Evolutionary conservation across 768 basidiomycete species (phyloP).

Genomic region (Pisolithus marmoratus): DNA sequence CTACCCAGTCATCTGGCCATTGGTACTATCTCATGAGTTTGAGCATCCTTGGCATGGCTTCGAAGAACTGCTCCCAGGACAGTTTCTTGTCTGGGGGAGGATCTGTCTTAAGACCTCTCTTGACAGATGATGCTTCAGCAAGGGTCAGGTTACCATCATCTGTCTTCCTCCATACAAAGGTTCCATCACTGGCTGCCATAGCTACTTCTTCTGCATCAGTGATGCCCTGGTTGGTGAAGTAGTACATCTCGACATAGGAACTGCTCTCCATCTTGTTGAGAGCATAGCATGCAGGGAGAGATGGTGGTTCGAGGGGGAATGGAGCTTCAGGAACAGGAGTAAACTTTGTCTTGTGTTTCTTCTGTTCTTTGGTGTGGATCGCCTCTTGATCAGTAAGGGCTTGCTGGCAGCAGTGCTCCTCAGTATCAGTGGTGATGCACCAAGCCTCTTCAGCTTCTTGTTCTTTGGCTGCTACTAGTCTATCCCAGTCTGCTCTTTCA

Average conservation of each 20-base stretch:
- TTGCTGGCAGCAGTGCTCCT: background rate
- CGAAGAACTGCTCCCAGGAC: slow-evolving; percentile 1
- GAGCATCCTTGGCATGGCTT: slow-evolving; percentile 6
- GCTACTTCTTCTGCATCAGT: background rate
- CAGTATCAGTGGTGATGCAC: background rate
- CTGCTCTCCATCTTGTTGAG: background rate
- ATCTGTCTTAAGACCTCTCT: background rate
- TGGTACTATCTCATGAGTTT: slow-evolving; percentile 1
- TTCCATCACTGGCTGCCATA: background rate
- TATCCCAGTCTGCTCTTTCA: background rate
- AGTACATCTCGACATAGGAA: background rate
- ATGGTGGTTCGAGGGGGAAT: background rate
- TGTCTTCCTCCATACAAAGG: background rate
- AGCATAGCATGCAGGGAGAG: background rate
- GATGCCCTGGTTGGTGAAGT: slow-evolving; percentile 4
- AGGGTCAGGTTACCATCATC: background rate
- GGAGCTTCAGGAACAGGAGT: background rate
- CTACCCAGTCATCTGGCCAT: slow-evolving; percentile 4
- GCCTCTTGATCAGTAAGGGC: background rate
- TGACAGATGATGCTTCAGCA: background rate
- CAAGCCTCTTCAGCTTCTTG: background rate
- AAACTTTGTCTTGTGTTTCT: slow-evolving; percentile 3
- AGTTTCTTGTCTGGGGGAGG: background rate
- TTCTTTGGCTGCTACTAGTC: background rate
- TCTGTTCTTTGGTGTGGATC: background rate